Base-by-base conservation (phyloP, 2,329 filamentous ascomycete species). In the Colletotrichum cordylinicola region DNA sequence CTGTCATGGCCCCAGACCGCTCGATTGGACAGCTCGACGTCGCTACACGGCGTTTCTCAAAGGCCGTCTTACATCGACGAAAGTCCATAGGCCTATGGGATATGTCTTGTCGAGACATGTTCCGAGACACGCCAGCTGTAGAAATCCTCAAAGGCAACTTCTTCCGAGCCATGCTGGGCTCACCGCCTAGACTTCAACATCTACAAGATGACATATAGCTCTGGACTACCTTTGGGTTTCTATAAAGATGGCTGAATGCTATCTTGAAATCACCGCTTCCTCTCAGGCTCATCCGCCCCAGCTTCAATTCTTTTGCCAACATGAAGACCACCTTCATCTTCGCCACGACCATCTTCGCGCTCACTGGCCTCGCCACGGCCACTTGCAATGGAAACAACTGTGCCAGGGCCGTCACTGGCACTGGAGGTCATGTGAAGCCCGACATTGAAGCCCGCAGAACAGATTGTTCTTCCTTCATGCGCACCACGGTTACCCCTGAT, bases 311-410 rank as follows among this genome's bases (percentile, higher is more conserved):
- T 18, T 13, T 10, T 31, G 35, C 18, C 52, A 48, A 9, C 7
- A 87, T 87, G 86, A 86, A 87, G 82, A 5, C 15, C 2, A 78
- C 82, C 27, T 24, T 16, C 2, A 78, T 82, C 27, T 24, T 9
- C 8, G 33, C 64, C 81, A 77, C 81, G 77, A 78, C 81, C 74
- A 74, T 84, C 76, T 81, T 86, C 62, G 83, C 83, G 33, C 77
- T 86, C 67, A 82, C 81, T 73, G 82, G 82, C 72, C 78, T 80
- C 79, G 79, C 81, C 67, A 74, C 84, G 39, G 80, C 84, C 67
- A 37, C 35, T 21, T 77, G 75, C 65, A 61, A 72, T 35, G 68
- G 58, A 48, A 48, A 72, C 52, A 77, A 77, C 72, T 77, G 72
- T 60, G 72, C 68, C 16, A 68, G 72, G 8, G 72, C 56, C 21